phyloP scores from a whole-genome alignment of 2,329 filamentous ascomycete genomes.

The Penicillium sp. region DNA sequence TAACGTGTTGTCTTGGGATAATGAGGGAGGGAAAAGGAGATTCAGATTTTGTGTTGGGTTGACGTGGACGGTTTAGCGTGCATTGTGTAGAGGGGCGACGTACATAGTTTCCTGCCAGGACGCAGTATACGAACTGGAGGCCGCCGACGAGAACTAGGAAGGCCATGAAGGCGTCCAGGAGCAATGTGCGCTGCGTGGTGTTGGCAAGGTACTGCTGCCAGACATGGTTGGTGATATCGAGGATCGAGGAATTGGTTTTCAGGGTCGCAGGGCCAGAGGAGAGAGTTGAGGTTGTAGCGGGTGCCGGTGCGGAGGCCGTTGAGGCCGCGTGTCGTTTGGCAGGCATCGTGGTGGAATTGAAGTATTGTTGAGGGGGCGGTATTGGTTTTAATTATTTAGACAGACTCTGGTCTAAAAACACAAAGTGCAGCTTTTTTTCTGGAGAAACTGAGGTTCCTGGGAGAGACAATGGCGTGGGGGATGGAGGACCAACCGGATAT shows the following conservation, averaged over 20 bases:
- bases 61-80: neutral
- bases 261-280: constrained; percentile 38
- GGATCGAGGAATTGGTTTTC: constrained; percentile 39
- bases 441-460: neutral
- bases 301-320: constrained; percentile 28
- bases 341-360: constrained; percentile 24
- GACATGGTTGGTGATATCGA: constrained; percentile 66
- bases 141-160: constrained; percentile 83
- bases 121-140: constrained; percentile 92
- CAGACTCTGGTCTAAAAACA: neutral
- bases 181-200: constrained; percentile 87
- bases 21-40: neutral
- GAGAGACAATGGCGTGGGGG: constrained; percentile 18
- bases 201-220: constrained; percentile 74
- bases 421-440: neutral
- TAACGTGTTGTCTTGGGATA: neutral
- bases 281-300: constrained; percentile 27
- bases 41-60: neutral
- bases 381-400: neutral
- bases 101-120: constrained; percentile 92
- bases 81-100: constrained; percentile 39
- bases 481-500: constrained; percentile 10
- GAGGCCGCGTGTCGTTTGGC: constrained; percentile 32
- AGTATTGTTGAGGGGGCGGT: neutral
- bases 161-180: constrained; percentile 85